phyloP scores from a whole-genome alignment of 257 asterid genomes.

The Penstemon eatonii region DNA sequence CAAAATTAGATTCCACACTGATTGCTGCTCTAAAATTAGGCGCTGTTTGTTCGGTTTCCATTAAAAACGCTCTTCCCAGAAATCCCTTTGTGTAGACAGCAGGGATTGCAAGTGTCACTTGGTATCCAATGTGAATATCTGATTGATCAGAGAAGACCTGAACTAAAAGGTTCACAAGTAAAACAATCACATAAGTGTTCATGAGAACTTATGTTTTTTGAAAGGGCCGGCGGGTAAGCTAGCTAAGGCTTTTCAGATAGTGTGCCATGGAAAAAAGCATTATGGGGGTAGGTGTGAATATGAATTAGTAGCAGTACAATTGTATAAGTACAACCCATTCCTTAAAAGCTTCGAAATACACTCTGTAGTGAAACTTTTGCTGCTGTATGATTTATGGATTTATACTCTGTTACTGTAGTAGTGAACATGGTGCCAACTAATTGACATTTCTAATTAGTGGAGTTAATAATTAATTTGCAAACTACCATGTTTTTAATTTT shows the following conservation, averaged over 20 bases:
- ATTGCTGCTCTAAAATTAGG: constrained; percentile 64
- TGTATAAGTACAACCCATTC: constrained; percentile 36
- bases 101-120: constrained; percentile 67
- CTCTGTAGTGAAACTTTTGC: not conserved
- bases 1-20: constrained; percentile 52
- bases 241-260: constrained; percentile 11
- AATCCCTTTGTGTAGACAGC: constrained; percentile 52
- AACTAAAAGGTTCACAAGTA: constrained; percentile 29
- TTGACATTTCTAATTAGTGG: not conserved
- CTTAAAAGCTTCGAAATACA: constrained; percentile 30
- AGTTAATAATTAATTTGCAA: too few relatives aligned
- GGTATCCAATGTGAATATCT: constrained; percentile 50
- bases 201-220: constrained; percentile 29
- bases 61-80: constrained; percentile 66
- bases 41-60: constrained; percentile 42
- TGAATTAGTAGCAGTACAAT: constrained; percentile 14
- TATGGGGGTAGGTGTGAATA: not conserved
- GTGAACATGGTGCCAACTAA: constrained; percentile 16
- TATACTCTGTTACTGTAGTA: constrained; percentile 18
- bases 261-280: constrained; percentile 28
- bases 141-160: constrained; percentile 36
- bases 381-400: constrained; percentile 23
- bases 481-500: too few relatives aligned
- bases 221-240: too few relatives aligned
- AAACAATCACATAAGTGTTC: constrained; percentile 40